Evolutionary conservation across 1,284 basidiomycete genomes (phyloP).

Genomic region (Cryptococcus sp.): DNA sequence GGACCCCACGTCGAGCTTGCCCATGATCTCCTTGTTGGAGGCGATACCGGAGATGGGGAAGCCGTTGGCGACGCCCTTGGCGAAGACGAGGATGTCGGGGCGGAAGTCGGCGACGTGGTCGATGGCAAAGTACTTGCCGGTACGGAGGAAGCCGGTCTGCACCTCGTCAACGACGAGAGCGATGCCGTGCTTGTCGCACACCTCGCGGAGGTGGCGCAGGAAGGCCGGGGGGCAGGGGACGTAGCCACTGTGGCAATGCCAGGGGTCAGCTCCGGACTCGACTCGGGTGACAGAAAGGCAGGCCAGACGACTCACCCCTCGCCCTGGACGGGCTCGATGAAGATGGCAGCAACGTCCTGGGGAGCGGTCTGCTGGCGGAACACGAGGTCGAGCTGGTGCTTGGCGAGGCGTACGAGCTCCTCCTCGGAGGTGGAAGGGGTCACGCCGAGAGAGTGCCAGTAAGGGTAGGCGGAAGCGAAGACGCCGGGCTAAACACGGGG

Average conservation of each 20-base stretch:
- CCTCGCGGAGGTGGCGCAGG: slow-evolving; percentile 70
- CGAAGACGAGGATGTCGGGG: slow-evolving; percentile 84
- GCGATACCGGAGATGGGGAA: slow-evolving; percentile 88
- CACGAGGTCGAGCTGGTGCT: slow-evolving; percentile 79
- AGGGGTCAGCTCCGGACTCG: neutral
- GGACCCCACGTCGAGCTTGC: slow-evolving; percentile 71
- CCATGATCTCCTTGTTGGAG: slow-evolving; percentile 75
- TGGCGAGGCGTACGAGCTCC: slow-evolving; percentile 64
- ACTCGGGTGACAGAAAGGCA: neutral
- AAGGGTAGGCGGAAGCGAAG: slow-evolving; percentile 80
- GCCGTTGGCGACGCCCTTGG: slow-evolving; percentile 63
- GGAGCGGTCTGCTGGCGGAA: slow-evolving; percentile 81
- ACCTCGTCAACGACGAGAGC: slow-evolving; percentile 78
- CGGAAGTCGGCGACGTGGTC: slow-evolving; percentile 66
- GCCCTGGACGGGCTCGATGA: slow-evolving; percentile 88
- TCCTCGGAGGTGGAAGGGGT: slow-evolving; percentile 61
- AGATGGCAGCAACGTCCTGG: slow-evolving; percentile 81
- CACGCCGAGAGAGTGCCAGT: slow-evolving; percentile 82
- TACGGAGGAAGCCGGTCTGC: slow-evolving; percentile 84
- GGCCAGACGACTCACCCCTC: slow-evolving; percentile 56
- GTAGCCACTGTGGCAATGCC: slow-evolving; percentile 61
- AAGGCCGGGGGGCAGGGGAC: slow-evolving; percentile 80
- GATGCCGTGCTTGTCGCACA: slow-evolving; percentile 84
- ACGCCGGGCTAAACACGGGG: slow-evolving; percentile 57
- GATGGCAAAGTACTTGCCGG: slow-evolving; percentile 79